phyloP scores from a whole-genome alignment of 805 yeast genomes.

The Metschnikowia corniflorae region DNA sequence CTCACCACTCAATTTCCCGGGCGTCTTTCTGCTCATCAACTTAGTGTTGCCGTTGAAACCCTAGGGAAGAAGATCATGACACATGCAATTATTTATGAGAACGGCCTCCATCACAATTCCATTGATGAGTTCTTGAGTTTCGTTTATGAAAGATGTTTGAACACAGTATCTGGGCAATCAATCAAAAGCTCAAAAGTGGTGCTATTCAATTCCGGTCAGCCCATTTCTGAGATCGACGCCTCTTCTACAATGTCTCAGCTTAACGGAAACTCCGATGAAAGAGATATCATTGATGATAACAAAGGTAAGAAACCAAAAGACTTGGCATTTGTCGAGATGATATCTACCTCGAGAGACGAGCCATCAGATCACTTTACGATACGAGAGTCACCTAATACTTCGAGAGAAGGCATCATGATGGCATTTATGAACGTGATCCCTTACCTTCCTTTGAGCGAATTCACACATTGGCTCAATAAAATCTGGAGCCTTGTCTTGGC shows the following conservation, averaged over 20 bases:
- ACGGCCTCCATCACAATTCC: conserved; percentile 11
- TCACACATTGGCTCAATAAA: conserved; percentile 46
- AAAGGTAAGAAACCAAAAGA: conserved; percentile 35
- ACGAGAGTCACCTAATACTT: conserved; percentile 34
- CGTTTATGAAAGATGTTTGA: conserved; percentile 40
- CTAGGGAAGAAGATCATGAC: conserved; percentile 43
- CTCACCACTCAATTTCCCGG: conserved; percentile 55
- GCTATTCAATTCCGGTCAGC: conserved; percentile 36
- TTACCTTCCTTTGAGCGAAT: conserved; percentile 41
- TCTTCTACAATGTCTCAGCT: conserved; percentile 32
- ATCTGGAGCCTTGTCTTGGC: conserved; percentile 34
- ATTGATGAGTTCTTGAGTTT: conserved; percentile 39
- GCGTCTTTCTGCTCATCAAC: conserved; percentile 50
- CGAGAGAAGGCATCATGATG: conserved; percentile 47
- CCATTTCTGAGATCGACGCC: conserved; percentile 35
- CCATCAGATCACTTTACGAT: conserved; percentile 20
- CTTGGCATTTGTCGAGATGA: conserved; percentile 11
- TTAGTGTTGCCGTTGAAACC: conserved; percentile 54
- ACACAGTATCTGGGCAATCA: conserved; percentile 30
- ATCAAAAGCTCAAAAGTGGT: conserved; percentile 11
- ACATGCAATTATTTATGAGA: conserved; percentile 18
- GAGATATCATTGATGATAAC: conserved; percentile 27
- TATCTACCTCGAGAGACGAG: conserved; percentile 12
- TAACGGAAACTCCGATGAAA: conserved; percentile 17
- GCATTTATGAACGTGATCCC: conserved; percentile 52